Conservation (phyloP, 345 rosid genomes). For the Linum tenue region DNA sequence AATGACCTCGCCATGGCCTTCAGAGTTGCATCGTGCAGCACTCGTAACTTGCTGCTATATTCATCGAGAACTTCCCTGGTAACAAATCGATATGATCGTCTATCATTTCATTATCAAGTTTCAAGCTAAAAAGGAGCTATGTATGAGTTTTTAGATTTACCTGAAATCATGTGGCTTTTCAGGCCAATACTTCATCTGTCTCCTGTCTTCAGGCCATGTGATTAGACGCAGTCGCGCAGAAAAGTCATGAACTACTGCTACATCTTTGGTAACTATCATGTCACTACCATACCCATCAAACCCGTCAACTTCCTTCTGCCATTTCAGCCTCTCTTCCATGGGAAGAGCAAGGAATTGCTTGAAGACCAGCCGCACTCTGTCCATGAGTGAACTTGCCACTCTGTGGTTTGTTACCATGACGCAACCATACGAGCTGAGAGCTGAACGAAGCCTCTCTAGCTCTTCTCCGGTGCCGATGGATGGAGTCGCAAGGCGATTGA, state of each 20-base stretch:
- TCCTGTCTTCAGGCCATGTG: background rate
- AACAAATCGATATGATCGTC: background rate
- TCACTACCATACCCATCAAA: background rate
- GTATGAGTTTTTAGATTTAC: background rate
- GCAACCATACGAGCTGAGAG: background rate
- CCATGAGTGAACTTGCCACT: background rate
- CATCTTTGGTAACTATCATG: background rate
- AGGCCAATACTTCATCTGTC: background rate
- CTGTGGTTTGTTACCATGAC: background rate
- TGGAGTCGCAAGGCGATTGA: background rate
- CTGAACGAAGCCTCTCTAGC: background rate
- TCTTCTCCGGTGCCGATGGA: background rate
- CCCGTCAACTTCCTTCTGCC: background rate
- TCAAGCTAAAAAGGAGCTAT: background rate
- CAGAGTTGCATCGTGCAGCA: background rate
- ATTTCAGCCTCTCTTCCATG: background rate
- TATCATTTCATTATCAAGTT: background rate
- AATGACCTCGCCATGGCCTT: constrained; percentile 10
- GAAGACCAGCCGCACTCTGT: background rate
- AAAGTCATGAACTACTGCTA: background rate
- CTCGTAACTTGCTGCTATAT: background rate
- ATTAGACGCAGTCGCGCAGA: background rate
- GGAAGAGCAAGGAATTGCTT: background rate
- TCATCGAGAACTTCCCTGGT: background rate
- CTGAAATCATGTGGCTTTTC: background rate